Conservation (phyloP, 805 yeast genomes). For the Kluyveromyces wickerhamii region DNA sequence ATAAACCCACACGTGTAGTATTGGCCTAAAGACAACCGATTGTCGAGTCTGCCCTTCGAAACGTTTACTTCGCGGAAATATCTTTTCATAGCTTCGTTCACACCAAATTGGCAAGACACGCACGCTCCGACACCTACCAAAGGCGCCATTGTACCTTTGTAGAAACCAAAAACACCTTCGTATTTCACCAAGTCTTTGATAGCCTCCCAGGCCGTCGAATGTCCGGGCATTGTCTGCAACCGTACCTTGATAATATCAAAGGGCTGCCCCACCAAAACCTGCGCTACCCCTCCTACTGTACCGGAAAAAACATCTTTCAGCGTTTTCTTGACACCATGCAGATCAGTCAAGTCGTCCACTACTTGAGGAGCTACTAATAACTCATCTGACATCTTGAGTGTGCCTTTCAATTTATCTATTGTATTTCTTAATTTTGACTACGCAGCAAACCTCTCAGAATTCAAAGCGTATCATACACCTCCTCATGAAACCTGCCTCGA, state of each 20-base stretch:
- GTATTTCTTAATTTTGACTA: too few species aligned
- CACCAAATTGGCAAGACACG: slow-evolving; percentile 93
- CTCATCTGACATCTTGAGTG: slow-evolving; percentile 9
- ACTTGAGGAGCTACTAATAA: slow-evolving; percentile 9
- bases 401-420: too few species aligned
- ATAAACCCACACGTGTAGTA: slow-evolving; percentile 81
- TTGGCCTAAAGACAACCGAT: slow-evolving; percentile 40
- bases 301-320: slow-evolving; percentile 82
- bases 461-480: too few species aligned
- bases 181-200: slow-evolving; percentile 58
- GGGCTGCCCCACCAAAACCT: slow-evolving; percentile 93
- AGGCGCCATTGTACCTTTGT: slow-evolving; percentile 92
- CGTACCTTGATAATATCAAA: slow-evolving; percentile 93
- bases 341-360: slow-evolving; percentile 9
- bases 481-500: too few species aligned
- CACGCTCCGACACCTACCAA: slow-evolving; percentile 95
- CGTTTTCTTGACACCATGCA: slow-evolving; percentile 31
- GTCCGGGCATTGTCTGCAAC: slow-evolving; percentile 78
- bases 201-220: slow-evolving; percentile 65
- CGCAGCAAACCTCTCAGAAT: too few species aligned
- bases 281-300: slow-evolving; percentile 92
- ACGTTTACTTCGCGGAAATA: slow-evolving; percentile 32
- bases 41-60: not conserved
- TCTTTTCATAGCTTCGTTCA: slow-evolving; percentile 90
- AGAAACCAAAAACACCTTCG: slow-evolving; percentile 83